These are phyloP conservation scores for Pleurotus ostreatus DNA, from an alignment of 768 basidiomycete genomes.

Conservation along the genomic window DNA sequence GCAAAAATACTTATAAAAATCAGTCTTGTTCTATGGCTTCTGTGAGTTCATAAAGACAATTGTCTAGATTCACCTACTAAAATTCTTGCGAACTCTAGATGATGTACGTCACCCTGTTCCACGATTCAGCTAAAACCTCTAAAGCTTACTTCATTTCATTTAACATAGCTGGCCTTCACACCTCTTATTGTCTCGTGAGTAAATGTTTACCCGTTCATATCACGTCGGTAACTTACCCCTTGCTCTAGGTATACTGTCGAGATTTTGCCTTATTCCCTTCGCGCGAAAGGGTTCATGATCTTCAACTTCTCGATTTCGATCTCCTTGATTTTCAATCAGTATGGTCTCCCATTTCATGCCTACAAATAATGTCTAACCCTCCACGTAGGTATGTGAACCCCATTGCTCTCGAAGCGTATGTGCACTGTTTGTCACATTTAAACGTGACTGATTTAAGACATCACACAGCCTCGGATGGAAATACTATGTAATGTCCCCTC, in stretches of 20 bases:
- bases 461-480: constrained; percentile 2
- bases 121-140: constrained; percentile 44
- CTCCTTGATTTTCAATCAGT: constrained; percentile 67
- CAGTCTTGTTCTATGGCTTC: constrained; percentile 29
- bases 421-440: too few relatives aligned
- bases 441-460: too few relatives aligned
- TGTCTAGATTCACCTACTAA: not conserved
- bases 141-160: constrained; percentile 40
- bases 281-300: constrained; percentile 61
- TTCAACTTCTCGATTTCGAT: constrained; percentile 55
- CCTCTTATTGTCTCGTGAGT: constrained; percentile 56
- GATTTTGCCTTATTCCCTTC: constrained; percentile 58
- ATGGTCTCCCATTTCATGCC: constrained; percentile 18
- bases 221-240: not conserved
- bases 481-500: constrained; percentile 3
- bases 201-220: constrained; percentile 14
- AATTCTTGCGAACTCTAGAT: constrained; percentile 14
- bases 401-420: constrained; percentile 39
- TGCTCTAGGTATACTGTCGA: constrained; percentile 50
- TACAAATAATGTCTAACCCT: not conserved
- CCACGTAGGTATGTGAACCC: constrained; percentile 47
- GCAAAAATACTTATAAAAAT: not conserved
- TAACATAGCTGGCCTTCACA: constrained; percentile 48
- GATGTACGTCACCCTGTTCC: constrained; percentile 23
- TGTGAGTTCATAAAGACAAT: constrained; percentile 18